Conservation (phyloP, 2,329 filamentous ascomycete species). For the Phialemoniopsis sp. region DNA sequence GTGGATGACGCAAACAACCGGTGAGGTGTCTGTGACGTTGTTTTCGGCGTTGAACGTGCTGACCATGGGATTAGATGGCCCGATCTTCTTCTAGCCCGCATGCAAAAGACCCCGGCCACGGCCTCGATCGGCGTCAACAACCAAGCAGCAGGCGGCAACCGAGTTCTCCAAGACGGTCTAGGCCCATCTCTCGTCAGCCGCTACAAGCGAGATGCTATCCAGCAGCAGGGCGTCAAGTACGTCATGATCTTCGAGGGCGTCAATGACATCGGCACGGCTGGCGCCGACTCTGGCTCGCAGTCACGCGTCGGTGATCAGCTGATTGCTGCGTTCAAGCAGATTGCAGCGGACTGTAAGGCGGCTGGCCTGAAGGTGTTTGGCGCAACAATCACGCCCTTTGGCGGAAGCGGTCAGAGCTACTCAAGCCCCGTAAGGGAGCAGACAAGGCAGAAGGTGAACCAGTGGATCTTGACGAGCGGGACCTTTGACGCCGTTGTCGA, state of each 20-base stretch:
- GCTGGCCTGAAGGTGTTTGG: slow-evolving; percentile 54
- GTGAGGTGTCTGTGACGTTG: too few species aligned
- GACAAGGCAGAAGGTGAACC: slow-evolving; percentile 54
- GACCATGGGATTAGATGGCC: too few species aligned
- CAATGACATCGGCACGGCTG: slow-evolving; percentile 60
- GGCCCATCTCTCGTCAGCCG: slow-evolving; percentile 58
- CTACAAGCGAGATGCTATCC: slow-evolving; percentile 60
- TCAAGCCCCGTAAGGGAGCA: slow-evolving; percentile 48
- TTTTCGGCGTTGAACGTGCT: too few species aligned
- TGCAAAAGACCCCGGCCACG: slow-evolving; percentile 41
- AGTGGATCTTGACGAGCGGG: slow-evolving; percentile 53
- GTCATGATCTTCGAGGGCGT: slow-evolving; percentile 66
- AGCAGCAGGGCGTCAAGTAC: slow-evolving; percentile 53
- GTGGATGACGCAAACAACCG: slow-evolving; percentile 54
- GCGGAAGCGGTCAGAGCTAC: slow-evolving; percentile 47
- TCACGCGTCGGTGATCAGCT: slow-evolving; percentile 42
- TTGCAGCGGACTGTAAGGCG: slow-evolving; percentile 48
- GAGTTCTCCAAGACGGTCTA: slow-evolving; percentile 56
- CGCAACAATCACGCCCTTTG: slow-evolving; percentile 64
- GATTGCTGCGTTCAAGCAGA: slow-evolving; percentile 54
- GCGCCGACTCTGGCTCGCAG: slow-evolving; percentile 40
- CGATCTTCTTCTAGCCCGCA: slow-evolving; percentile 39
- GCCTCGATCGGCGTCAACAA: slow-evolving; percentile 54
- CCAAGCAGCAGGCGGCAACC: slow-evolving; percentile 66
- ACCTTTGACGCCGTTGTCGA: slow-evolving; percentile 59